Conservation (phyloP, 306 rosid genomes). For the Cucurbita maxima region DNA sequence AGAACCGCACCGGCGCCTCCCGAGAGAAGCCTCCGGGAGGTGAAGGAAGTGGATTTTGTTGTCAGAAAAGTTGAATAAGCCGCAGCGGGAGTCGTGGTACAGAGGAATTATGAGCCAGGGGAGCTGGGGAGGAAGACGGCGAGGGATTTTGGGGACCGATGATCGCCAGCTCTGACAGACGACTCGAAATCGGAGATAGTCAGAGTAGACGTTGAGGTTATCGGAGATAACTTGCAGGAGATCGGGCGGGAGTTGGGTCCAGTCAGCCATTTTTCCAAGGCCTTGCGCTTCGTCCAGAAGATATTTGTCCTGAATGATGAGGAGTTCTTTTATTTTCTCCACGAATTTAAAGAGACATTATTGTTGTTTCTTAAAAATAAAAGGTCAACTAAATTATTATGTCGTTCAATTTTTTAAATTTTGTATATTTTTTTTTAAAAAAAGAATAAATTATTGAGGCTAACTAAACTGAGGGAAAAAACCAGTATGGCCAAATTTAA, state of each 20-base stretch:
- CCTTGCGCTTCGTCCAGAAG: constrained; percentile 12
- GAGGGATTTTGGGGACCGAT: constrained; percentile 26
- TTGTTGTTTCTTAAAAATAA: too few species aligned
- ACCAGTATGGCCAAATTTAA: too few species aligned
- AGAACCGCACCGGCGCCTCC: constrained; percentile 49
- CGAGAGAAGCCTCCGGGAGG: constrained; percentile 31
- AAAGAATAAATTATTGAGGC: too few species aligned
- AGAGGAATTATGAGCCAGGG: constrained; percentile 61
- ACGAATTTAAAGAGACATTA: too few species aligned
- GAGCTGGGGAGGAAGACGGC: constrained; percentile 50
- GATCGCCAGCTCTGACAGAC: constrained; percentile 37
- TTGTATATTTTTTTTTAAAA: too few species aligned
- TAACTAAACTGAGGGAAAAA: too few species aligned
- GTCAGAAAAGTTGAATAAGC: constrained; percentile 35
- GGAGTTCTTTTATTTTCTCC: not conserved
- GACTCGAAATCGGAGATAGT: constrained; percentile 39
- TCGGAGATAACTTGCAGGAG: constrained; percentile 29
- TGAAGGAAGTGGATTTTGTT: constrained; percentile 35
- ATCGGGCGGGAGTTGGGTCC: constrained; percentile 43
- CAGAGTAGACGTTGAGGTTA: constrained; percentile 21
- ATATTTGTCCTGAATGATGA: not conserved
- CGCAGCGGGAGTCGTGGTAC: constrained; percentile 16
- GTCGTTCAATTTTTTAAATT: not conserved
- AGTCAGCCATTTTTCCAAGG: constrained; percentile 8
- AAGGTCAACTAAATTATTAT: not conserved